Evolutionary conservation across 495 filamentous ascomycete genomes (phyloP).

Genomic region (Barbatosphaeria neglecta): DNA sequence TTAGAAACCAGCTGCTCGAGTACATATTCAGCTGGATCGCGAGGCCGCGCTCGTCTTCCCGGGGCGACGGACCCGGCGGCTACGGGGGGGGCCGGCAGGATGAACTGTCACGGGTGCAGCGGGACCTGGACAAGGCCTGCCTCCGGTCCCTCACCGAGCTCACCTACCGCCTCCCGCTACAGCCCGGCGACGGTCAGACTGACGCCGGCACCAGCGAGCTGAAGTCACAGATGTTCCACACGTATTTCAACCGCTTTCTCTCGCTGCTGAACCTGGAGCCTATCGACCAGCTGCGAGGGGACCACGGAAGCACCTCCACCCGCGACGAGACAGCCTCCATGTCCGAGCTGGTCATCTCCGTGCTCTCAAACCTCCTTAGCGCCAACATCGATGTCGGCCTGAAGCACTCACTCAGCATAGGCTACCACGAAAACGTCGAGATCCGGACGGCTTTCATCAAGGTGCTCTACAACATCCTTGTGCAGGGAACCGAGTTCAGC

Average conservation of each 20-base stretch:
- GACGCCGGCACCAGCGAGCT: conserved; percentile 52
- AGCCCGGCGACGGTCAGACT: conserved; percentile 48
- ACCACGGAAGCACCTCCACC: conserved; percentile 22
- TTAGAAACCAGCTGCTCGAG: conserved; percentile 51
- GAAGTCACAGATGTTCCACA: conserved; percentile 52
- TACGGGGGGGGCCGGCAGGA: conserved; percentile 24
- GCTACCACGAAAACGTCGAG: conserved; percentile 54
- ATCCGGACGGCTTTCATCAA: conserved; percentile 57
- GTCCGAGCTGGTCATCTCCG: conserved; percentile 49
- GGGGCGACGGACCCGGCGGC: conserved; percentile 6
- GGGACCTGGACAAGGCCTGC: conserved; percentile 51
- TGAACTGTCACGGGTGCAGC: conserved; percentile 42
- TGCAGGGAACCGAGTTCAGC: conserved; percentile 57
- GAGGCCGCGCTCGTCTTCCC: conserved; percentile 36
- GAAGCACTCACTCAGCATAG: conserved; percentile 52
- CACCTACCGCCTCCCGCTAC: conserved; percentile 51
- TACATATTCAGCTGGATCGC: conserved; percentile 56
- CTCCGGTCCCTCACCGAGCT: conserved; percentile 47
- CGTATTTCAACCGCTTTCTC: conserved; percentile 54
- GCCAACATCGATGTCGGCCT: conserved; percentile 59
- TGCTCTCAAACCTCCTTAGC: conserved; percentile 53
- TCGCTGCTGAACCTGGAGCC: conserved; percentile 46
- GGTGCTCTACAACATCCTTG: conserved; percentile 54
- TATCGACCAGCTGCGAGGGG: conserved; percentile 28
- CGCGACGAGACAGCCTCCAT: conserved; percentile 36